phyloP scores from a whole-genome alignment of 176 grass and related monocot genomes.

The Areca catechu region DNA sequence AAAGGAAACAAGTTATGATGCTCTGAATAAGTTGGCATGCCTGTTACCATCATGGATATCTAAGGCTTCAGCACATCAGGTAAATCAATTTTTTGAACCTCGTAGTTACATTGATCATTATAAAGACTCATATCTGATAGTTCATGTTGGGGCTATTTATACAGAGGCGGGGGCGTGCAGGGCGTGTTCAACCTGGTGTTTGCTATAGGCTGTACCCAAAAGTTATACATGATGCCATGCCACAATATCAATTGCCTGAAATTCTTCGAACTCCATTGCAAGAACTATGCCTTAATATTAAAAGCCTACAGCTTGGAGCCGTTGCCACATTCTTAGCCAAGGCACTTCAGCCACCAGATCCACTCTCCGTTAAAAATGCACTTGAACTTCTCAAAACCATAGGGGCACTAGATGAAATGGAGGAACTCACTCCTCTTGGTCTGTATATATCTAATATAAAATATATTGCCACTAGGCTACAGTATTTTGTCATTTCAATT shows the following conservation, averaged over 20 bases:
- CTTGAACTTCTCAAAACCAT: constrained; percentile 87
- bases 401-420: constrained; percentile 69
- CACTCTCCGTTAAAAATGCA: constrained; percentile 85
- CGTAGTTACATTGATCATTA: neutral
- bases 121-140: neutral
- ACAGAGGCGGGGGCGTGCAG: constrained; percentile 89
- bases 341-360: constrained; percentile 80
- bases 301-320: constrained; percentile 77
- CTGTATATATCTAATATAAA: constrained; percentile 5
- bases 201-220: constrained; percentile 95
- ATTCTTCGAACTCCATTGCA: constrained; percentile 94
- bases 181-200: constrained; percentile 71
- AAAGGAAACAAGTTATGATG: constrained; percentile 99
- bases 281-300: constrained; percentile 93
- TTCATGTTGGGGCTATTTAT: constrained; percentile 1
- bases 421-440: constrained; percentile 93
- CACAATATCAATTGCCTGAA: constrained; percentile 92
- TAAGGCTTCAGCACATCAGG: constrained; percentile 96
- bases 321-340: constrained; percentile 76
- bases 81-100: constrained; percentile 18
- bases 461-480: constrained; percentile 1
- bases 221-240: constrained; percentile 80
- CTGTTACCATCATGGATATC: constrained; percentile 96
- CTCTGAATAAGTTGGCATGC: constrained; percentile 89
- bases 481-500: too few relatives aligned